Evolutionary conservation across 352 stramenopile genomes (phyloP).

Genomic region (Pythium pyrilobum): DNA sequence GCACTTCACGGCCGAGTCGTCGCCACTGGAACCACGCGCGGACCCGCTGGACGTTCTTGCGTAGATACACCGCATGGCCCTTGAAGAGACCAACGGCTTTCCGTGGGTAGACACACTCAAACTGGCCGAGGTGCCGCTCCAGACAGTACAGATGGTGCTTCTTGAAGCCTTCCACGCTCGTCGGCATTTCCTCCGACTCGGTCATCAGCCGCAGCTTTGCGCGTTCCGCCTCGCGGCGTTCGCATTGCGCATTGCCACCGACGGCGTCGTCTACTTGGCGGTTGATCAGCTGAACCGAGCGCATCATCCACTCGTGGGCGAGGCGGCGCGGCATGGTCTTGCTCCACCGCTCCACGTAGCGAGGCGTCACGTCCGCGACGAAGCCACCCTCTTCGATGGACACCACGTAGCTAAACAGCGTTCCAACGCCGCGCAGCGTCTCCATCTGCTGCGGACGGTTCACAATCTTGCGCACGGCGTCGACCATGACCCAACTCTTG

Average conservation of each 20-base stretch:
- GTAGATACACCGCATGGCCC: slow-evolving; percentile 62
- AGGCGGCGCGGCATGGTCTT: slow-evolving; percentile 48
- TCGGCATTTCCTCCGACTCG: slow-evolving; percentile 59
- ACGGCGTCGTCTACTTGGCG: slow-evolving; percentile 9
- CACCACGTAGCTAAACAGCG: slow-evolving; percentile 60
- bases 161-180: slow-evolving; percentile 66
- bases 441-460: slow-evolving; percentile 46
- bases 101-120: slow-evolving; percentile 66
- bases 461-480: slow-evolving; percentile 43
- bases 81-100: slow-evolving; percentile 75
- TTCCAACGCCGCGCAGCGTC: slow-evolving; percentile 33
- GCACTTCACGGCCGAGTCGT: slow-evolving; percentile 56
- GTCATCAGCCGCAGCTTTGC: slow-evolving; percentile 27
- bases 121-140: slow-evolving; percentile 58
- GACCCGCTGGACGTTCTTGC: slow-evolving; percentile 47
- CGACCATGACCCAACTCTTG: slow-evolving; percentile 54
- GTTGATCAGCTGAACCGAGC: slow-evolving; percentile 40
- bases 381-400: slow-evolving; percentile 40
- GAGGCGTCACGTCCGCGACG: slow-evolving; percentile 56
- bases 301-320: slow-evolving; percentile 46
- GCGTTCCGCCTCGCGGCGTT: slow-evolving; percentile 25
- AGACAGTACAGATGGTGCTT: slow-evolving; percentile 81
- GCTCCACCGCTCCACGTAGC: slow-evolving; percentile 63
- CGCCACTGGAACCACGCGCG: slow-evolving; percentile 68
- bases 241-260: neutral